A percentile compares a stretch with the other conserved stretches of the same genome.
These are phyloP conservation scores for Rhodotorula babjevae DNA, from an alignment of 768 basidiomycete species.

Conservation along the genomic window DNA sequence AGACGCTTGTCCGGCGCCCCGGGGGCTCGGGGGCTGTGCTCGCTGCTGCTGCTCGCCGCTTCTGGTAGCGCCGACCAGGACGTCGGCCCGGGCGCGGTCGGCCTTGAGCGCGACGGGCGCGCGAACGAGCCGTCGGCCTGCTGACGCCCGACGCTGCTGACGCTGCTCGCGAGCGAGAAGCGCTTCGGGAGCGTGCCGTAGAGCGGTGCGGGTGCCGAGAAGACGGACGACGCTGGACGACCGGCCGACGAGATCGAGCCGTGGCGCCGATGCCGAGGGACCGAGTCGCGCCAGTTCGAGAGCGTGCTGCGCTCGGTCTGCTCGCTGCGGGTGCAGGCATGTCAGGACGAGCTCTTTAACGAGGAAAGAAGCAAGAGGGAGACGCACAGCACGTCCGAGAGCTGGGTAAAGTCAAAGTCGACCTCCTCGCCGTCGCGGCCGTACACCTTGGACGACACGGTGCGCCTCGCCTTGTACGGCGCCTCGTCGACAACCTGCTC, in stretches of 20 bases:
- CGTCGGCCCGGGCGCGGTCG: background rate
- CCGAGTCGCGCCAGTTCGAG: slow-evolving; percentile 20
- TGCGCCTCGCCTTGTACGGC: background rate
- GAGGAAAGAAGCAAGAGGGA: too few relatives aligned
- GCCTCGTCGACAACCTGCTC: too few relatives aligned
- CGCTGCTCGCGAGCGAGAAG: background rate
- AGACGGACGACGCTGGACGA: background rate
- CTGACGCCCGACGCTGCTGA: background rate
- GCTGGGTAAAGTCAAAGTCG: slow-evolving; percentile 23
- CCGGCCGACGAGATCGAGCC: background rate
- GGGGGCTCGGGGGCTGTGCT: background rate
- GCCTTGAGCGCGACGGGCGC: background rate
- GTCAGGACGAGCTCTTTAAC: background rate
- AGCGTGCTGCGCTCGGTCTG: slow-evolving; percentile 21
- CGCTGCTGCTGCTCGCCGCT: background rate
- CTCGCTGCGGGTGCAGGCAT: background rate
- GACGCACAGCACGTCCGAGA: slow-evolving; percentile 26
- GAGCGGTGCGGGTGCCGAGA: background rate
- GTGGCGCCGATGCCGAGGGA: background rate
- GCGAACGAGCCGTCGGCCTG: background rate
- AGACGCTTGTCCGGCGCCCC: background rate
- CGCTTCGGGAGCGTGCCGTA: background rate
- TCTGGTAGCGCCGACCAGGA: background rate
- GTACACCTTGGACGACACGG: slow-evolving; percentile 15
- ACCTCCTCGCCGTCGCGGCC: slow-evolving; percentile 24